Percentiles rank a stretch among this genome's conserved stretches.
phyloP scores from a whole-genome alignment of 345 rosid genomes.

The Hevea brasiliensis region DNA sequence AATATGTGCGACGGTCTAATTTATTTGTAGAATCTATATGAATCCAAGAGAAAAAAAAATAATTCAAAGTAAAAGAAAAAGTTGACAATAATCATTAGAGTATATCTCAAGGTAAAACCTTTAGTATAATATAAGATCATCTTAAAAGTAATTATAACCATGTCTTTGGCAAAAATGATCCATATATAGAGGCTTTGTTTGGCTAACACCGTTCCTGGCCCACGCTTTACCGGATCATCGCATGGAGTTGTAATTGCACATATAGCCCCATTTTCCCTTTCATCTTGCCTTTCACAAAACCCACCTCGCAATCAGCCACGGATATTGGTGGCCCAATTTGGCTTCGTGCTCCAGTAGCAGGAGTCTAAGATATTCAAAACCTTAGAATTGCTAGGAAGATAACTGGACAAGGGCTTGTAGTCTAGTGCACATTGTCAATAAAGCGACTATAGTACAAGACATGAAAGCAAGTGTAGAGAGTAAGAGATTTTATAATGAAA shows the following conservation, averaged over 20 bases:
- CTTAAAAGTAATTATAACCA: slow-evolving; percentile 15
- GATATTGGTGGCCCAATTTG: slow-evolving; percentile 21
- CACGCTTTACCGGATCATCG: slow-evolving; percentile 25
- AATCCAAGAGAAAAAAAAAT: too few relatives aligned
- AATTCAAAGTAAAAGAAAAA: too few relatives aligned
- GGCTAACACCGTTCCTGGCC: slow-evolving; percentile 28
- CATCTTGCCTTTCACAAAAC: slow-evolving; percentile 21
- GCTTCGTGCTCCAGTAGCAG: slow-evolving; percentile 22
- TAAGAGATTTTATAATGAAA: too few relatives aligned
- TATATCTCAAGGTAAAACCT: too few relatives aligned
- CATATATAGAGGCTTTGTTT: slow-evolving; percentile 25
- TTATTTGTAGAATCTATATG: too few relatives aligned
- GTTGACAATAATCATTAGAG: too few relatives aligned
- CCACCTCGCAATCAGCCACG: slow-evolving; percentile 24
- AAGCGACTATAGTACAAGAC: background rate
- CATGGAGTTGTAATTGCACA: slow-evolving; percentile 14
- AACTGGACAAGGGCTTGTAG: slow-evolving; percentile 13
- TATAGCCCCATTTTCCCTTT: slow-evolving; percentile 27
- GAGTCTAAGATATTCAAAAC: slow-evolving; percentile 21
- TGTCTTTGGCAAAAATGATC: slow-evolving; percentile 23
- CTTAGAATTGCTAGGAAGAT: slow-evolving; percentile 4
- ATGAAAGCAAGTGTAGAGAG: background rate
- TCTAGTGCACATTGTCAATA: background rate
- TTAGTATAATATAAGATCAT: slow-evolving; percentile 28
- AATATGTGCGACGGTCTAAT: too few relatives aligned